Base-by-base conservation (phyloP, 2,329 filamentous ascomycete species). In the Exophiala viscosa region DNA sequence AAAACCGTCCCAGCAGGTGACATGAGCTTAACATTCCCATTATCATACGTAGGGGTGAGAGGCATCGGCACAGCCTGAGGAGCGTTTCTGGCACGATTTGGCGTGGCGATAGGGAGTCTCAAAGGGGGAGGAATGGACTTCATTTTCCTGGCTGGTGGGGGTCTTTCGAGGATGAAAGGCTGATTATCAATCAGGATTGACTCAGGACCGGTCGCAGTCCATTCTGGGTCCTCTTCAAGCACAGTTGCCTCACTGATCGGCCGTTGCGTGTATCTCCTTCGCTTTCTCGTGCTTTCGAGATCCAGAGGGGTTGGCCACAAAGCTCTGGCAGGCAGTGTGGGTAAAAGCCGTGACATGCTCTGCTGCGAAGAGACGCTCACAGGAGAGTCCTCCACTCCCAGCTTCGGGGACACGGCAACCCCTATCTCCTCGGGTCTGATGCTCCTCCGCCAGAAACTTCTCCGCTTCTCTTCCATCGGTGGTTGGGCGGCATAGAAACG, bases 271-370 rank as follows among this genome's bases (percentile, higher is more conserved):
- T 38, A 43, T 49, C 45, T 53, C 41, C 42, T 45, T 20, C 54
- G 54, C 14, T 59, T 48, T 39, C 38, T 44, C 2, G 46, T 45
- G 11, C 48, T 43, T 44, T 55, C 44, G n/a, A 57, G 13, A 17
- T 54, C 33, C n/a, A 73, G 59, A 15, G 69, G 71, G 20, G 69
- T 65, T 20, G 73, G 72, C 52, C 67, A 70, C 14, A 72, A 53
- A 14, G 62, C 63, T 54, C 65, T 64, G 39, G 57, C 51, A n/a
- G 66, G 64, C 23, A 65, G 64, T 39, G 69, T 65, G 2, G 70
- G 70, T 5, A 72, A 59, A 11, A 73, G 60, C 39, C 67, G 66
- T 15, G 70, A 69, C n/a, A 68, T 54, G 14, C 69, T 72, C 23
- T 66, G 63, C 34, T 70, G 66, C 5, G 72, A 70, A 1, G 64